Conservation (phyloP, 768 basidiomycete species). For the Leccinum barrowsii region DNA sequence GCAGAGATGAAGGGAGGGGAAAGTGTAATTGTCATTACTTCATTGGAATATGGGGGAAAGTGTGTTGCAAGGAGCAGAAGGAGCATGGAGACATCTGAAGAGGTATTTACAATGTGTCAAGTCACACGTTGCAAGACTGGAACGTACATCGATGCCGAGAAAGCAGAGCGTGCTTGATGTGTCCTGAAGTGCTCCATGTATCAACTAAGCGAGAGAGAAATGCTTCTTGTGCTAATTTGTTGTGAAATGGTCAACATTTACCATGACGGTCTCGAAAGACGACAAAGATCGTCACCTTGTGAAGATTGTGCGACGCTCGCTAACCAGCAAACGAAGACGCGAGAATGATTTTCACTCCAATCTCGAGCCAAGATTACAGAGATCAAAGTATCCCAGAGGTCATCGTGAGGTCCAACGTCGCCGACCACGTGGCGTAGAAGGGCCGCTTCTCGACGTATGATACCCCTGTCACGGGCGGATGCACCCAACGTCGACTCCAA, state of each 20-base stretch:
- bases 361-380: constrained; percentile 51
- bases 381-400: constrained; percentile 47
- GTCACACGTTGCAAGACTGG: neutral
- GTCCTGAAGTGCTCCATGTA: constrained; percentile 72
- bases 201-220: constrained; percentile 51
- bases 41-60: constrained; percentile 49
- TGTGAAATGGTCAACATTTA: constrained; percentile 6
- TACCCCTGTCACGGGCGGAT: constrained; percentile 34
- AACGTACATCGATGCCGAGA: constrained; percentile 71
- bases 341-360: constrained; percentile 58
- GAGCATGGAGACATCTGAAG: constrained; percentile 67
- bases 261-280: neutral
- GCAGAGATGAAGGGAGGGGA: constrained; percentile 63
- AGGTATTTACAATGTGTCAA: neutral
- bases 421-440: constrained; percentile 59
- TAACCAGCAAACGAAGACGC: constrained; percentile 70
- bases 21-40: constrained; percentile 44
- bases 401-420: constrained; percentile 36
- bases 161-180: constrained; percentile 76
- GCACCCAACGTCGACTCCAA: constrained; percentile 31
- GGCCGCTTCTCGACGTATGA: constrained; percentile 50
- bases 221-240: constrained; percentile 37
- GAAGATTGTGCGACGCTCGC: constrained; percentile 41
- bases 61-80: constrained; percentile 64
- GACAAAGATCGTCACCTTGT: constrained; percentile 25